phyloP scores from a whole-genome alignment of 129 eudicot species.

The Daucus carota region DNA sequence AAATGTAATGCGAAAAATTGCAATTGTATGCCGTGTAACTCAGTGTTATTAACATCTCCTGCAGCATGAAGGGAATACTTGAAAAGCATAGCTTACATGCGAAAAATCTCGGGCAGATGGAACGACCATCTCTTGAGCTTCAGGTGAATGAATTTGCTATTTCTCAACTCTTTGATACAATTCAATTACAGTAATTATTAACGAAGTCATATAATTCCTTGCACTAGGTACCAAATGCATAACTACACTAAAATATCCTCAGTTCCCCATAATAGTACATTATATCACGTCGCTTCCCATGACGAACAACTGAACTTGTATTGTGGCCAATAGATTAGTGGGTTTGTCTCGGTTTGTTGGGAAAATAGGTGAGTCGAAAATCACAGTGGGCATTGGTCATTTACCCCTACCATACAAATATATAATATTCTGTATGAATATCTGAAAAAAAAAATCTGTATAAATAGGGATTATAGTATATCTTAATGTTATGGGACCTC shows the following conservation, averaged over 20 bases:
- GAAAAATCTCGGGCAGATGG: conserved; percentile 63
- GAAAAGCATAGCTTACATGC: conserved; percentile 84
- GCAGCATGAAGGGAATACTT: conserved; percentile 69
- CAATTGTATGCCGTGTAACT: not conserved
- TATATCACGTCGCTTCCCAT: not conserved
- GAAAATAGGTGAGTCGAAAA: too few relatives aligned
- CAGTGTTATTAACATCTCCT: not conserved
- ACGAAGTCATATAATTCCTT: not conserved
- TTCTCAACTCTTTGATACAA: not conserved
- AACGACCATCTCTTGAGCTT: conserved; percentile 78
- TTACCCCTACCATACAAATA: not conserved
- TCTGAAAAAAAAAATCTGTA: not conserved
- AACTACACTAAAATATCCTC: not conserved
- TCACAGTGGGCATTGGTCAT: too few relatives aligned
- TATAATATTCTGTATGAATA: too few relatives aligned
- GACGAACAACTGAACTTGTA: too few relatives aligned
- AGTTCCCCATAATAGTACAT: not conserved
- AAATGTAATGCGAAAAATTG: not conserved
- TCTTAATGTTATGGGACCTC: not conserved
- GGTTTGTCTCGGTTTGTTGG: too few relatives aligned
- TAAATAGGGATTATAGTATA: not conserved
- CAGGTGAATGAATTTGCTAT: conserved; percentile 39
- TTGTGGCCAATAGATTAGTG: too few relatives aligned
- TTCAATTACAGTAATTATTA: not conserved
- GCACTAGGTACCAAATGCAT: not conserved